A percentile compares a stretch with the other conserved stretches of the same genome.
These are phyloP conservation scores for Diospyros kaki DNA, from an alignment of 148 eudicot genomes.

Conservation along the genomic window DNA sequence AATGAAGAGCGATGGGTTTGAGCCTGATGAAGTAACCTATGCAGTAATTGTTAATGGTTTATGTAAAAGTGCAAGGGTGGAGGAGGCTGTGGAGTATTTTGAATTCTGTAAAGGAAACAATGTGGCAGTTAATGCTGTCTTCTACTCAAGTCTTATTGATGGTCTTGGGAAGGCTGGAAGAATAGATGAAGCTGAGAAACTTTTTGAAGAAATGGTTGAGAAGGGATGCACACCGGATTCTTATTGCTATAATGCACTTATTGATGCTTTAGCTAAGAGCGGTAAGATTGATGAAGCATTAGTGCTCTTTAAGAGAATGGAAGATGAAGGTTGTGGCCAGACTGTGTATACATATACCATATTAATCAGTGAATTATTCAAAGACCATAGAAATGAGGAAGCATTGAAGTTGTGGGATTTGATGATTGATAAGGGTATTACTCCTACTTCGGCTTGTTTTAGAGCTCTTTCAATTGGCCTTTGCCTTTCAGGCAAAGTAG, in stretches of 20 bases:
- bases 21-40: slow-evolving; percentile 79
- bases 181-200: slow-evolving; percentile 62
- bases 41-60: slow-evolving; percentile 83
- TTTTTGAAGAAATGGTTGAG: slow-evolving; percentile 74
- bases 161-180: slow-evolving; percentile 87
- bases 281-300: slow-evolving; percentile 72
- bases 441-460: slow-evolving; percentile 82
- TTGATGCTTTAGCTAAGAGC: slow-evolving; percentile 61
- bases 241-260: slow-evolving; percentile 85
- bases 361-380: slow-evolving; percentile 67
- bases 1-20: slow-evolving; percentile 67
- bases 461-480: slow-evolving; percentile 84
- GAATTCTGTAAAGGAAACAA: slow-evolving; percentile 46
- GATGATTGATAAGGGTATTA: slow-evolving; percentile 94
- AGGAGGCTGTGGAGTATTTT: slow-evolving; percentile 70
- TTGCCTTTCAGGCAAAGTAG: slow-evolving; percentile 86
- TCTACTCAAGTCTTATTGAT: slow-evolving; percentile 85
- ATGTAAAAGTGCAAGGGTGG: slow-evolving; percentile 76
- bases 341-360: slow-evolving; percentile 95
- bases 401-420: slow-evolving; percentile 80
- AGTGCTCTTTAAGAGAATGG: slow-evolving; percentile 61
- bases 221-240: slow-evolving; percentile 84
- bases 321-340: slow-evolving; percentile 80
- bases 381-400: slow-evolving; percentile 74
- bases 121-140: slow-evolving; percentile 44